Conservation (phyloP, 352 stramenopile genomes). For the Thraustochytrium striatum region DNA sequence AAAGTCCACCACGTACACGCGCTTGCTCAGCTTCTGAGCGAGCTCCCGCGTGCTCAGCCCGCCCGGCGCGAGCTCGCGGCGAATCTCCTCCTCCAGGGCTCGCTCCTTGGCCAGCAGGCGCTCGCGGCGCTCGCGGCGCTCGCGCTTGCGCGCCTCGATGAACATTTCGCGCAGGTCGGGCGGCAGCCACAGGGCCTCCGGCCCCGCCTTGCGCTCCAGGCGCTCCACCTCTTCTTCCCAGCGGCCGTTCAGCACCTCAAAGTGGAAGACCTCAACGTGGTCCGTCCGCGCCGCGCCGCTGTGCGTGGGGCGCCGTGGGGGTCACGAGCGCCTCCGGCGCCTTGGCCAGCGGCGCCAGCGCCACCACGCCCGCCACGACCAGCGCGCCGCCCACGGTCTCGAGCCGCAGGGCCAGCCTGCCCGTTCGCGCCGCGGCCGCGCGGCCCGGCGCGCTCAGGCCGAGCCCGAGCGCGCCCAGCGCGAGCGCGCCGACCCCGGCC, state of each 20-base stretch:
- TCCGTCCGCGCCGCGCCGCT: neutral
- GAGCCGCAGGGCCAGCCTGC: neutral
- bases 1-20: conserved; percentile 39
- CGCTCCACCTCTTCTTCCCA: conserved; percentile 23
- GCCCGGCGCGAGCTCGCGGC: neutral
- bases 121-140: conserved; percentile 14
- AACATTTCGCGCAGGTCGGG: conserved; percentile 27
- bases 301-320: neutral
- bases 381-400: neutral
- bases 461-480: neutral
- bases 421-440: neutral
- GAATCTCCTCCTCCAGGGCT: conserved; percentile 6
- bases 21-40: neutral
- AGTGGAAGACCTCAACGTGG: conserved; percentile 1
- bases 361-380: neutral
- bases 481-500: neutral
- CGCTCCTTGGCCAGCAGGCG: conserved; percentile 23
- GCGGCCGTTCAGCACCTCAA: conserved; percentile 27
- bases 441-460: neutral
- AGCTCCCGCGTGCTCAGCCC: conserved; percentile 6
- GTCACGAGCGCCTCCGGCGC: neutral
- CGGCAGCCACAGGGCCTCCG: conserved; percentile 8
- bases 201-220: conserved; percentile 5
- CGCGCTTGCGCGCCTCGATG: neutral
- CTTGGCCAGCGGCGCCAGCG: neutral